phyloP scores from a whole-genome alignment of 2,329 filamentous ascomycete genomes.

The Teratosphaeria epicoccoides region DNA sequence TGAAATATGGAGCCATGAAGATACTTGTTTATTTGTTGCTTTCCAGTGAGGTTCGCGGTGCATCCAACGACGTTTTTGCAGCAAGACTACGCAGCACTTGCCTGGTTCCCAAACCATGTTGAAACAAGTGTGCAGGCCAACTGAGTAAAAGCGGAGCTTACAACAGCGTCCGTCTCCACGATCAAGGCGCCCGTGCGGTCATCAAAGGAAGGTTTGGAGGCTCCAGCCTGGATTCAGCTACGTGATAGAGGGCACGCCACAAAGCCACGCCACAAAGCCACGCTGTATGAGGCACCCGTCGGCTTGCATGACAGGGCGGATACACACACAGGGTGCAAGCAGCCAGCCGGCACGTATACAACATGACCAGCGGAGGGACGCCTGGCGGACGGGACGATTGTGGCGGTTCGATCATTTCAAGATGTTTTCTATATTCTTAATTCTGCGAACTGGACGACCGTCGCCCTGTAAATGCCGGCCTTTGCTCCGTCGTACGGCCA shows the following conservation, averaged over 20 bases:
- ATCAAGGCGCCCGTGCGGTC: neutral
- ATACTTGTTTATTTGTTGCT: neutral
- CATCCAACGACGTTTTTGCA: neutral
- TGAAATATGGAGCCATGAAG: neutral
- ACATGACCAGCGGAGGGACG: neutral
- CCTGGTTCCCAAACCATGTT: neutral
- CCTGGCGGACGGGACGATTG: neutral
- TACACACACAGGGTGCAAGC: neutral
- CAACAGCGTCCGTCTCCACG: neutral
- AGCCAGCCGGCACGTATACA: neutral
- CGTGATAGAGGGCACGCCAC: neutral
- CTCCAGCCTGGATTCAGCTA: neutral
- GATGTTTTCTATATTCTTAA: too few species aligned
- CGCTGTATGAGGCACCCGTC: neutral
- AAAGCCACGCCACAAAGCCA: neutral
- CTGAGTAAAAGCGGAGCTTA: neutral
- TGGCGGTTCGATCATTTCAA: neutral
- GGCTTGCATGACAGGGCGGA: neutral
- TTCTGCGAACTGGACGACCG: too few species aligned
- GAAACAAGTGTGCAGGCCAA: neutral
- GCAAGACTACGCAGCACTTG: neutral
- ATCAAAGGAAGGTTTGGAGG: neutral
- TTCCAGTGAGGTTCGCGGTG: too few species aligned
- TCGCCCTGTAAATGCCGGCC: too few species aligned
- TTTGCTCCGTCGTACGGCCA: too few species aligned